Base-by-base conservation (phyloP, 306 rosid species). In the Albizia julibrissin region DNA sequence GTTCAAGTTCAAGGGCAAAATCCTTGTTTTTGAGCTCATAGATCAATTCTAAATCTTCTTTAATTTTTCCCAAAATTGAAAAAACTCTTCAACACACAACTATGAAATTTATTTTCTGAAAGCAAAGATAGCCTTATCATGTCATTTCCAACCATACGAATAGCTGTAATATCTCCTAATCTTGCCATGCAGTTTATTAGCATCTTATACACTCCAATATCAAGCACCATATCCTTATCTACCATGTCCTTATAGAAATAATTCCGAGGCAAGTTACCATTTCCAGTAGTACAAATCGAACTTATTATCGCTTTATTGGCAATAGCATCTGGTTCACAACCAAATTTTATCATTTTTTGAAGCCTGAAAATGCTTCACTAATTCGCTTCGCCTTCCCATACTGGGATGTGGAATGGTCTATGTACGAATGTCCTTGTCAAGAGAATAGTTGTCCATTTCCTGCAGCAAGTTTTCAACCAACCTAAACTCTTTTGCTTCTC, bases 201-300 rank as follows among this genome's bases (percentile, higher is more conserved):
- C 83, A 83, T 74, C 87, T 87, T 86, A 80, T 85, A 87, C 80
- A 85, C 69, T 77, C 83, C 81, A 67, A 88, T 39, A 84, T 86
- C 90, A 83, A 92, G 87, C 47, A 77, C 85, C 83, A 89, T 74
- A 31, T 84, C 94, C 85, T 95, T 87, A 85, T 49, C 75, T 49
- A 85, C 69, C 97, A 91, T 91, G 54, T 92, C 99, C 82, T 80
- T 89, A 87, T 95, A 93, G 82, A 95, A n/a, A n/a, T n/a, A n/a
- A 93, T 80, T 95, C 99, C 89, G 91, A 83, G 3, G 93, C 98
- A 82, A 93, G 81, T 22, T 95, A 0, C 90, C 89, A 80, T 89
- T 93, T 46, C 94, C 91, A 14, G 90, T 88, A 70, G 52, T 78
- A 82, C 97, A 93, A 58, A 95, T 94, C 2, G 90, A 67, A 37